Evolutionary conservation across 345 rosid species (phyloP), one percentile per base, ranked within the genome.

Genomic region (Salix suchowensis): DNA sequence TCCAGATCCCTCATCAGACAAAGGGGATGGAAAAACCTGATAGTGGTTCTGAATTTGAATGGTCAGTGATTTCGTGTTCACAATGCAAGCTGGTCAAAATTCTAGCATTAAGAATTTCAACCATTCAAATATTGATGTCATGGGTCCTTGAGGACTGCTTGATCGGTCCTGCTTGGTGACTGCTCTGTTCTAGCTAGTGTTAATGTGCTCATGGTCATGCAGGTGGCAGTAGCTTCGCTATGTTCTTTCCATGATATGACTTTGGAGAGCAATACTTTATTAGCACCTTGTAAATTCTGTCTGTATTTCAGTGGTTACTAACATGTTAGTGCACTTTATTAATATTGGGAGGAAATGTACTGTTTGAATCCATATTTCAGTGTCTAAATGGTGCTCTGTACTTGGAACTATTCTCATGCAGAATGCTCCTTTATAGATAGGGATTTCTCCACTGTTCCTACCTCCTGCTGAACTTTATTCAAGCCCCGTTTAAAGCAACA

Each of bases 11-110:
- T 70, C 87, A 21, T 74, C 90, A 10, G 88, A 88, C 68, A 87
- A 84, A 77, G 84, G 86, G 46, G 93, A 86, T 80, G 88, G 87
- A 37, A 66, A 77, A 75, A 71, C 77, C 64, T 75, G 76, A 54
- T 87, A 82, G 81, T 72, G 70, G 64, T 60, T 68, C 42, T 58
- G 11, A 72, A 48, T 52, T 46, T 30, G 14, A 7, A 36, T 61
- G 26, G 69, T 71, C 19, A 28, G 26, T 71, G n/a, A 46, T 55
- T 42, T 61, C 52, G 6, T 55, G 5, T 42, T 58, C 48, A 24
- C 55, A 32, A 44, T 69, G 46, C 36, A 58, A 71, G 40, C 55
- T 30, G 14, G 16, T 37, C 21, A 67, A 55, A 55, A 34, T 12
- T 72, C 32, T 23, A 18, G 10, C 55, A 7, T 24, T 48, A 6